Evolutionary conservation across 768 basidiomycete species (phyloP), one percentile per base, ranked within the genome.

Genomic region (Lactarius sp.): DNA sequence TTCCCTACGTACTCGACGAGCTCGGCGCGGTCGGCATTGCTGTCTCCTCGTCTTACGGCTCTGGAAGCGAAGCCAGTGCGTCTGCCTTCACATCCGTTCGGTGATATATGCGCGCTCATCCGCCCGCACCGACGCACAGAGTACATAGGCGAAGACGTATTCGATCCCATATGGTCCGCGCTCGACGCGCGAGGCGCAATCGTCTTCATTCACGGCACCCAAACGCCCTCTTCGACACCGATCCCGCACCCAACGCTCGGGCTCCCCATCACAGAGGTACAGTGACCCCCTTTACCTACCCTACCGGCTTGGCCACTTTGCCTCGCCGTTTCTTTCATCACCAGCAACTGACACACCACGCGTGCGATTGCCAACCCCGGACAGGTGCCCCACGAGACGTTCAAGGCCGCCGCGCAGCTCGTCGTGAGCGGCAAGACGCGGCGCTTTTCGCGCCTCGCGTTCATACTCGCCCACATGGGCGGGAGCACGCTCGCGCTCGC

Each of bases 361-460:
- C 61, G 57, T 8, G 4, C 16, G 27, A 51, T 8, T 3, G 3
- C 27, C 27, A 27, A 27, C 27, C 4, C 44, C 12, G 22, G 49
- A 60, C 60, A 90, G 88, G 87, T 88, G 0, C 89, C 88, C 7
- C 86, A 89, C 70, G 89, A 91, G 73, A 92, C 89, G 0, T 90
- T 84, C 78, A 90, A 90, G 75, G 90, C 87, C 1, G 88, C 88
- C 39, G 84, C 88, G 3, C 86, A 89, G 70, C 80, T 92, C 53
- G 87, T 91, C 52, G 84, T 90, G 27, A 81, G 86, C 0, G 86
- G 87, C 52, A 81, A 78, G 69, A 88, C 86, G 72, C 84, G 87
- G 49, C 81, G 78, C 64, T 88, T 82, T 68, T 72, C 79, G 22
- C 74, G 82, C 59, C 77, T 83, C 66, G 85, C 81, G 60, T 83